Evolutionary conservation across 1,139 yeast genomes (phyloP).

Genomic region (Debaryomyces subglobosus): DNA sequence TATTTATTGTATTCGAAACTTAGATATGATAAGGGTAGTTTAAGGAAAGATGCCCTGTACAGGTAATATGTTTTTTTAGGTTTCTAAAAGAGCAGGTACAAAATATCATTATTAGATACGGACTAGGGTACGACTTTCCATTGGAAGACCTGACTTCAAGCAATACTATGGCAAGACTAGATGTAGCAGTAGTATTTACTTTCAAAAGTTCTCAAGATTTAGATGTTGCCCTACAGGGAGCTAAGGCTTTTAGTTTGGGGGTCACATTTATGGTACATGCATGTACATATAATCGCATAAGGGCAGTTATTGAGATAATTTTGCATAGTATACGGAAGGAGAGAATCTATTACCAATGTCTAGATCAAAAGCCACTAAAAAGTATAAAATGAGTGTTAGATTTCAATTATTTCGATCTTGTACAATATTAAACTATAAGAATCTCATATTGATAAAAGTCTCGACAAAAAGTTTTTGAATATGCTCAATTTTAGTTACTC

Average conservation of each 20-base stretch:
- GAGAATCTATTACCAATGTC: neutral
- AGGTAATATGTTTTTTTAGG: no score
- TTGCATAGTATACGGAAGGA: neutral
- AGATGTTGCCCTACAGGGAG: neutral
- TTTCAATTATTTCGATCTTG: neutral
- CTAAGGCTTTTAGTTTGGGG: neutral
- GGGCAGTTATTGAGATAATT: neutral
- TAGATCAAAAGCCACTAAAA: neutral
- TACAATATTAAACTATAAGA: neutral
- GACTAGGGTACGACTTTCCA: no score
- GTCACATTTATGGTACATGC: neutral
- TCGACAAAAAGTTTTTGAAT: neutral
- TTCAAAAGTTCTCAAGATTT: neutral
- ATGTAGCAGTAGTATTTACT: neutral
- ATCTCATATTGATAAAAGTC: neutral
- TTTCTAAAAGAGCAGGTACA: no score
- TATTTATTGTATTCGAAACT: neutral
- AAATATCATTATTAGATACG: no score
- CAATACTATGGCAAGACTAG: neutral
- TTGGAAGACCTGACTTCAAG: no score
- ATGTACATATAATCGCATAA: neutral
- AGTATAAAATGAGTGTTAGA: neutral
- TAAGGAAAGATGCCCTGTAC: neutral
- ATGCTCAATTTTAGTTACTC: constrained; percentile 8
- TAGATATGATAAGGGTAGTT: neutral